Evolutionary conservation across 2,329 filamentous ascomycete genomes (phyloP).

Genomic region (Chaetomiaceae sp.): DNA sequence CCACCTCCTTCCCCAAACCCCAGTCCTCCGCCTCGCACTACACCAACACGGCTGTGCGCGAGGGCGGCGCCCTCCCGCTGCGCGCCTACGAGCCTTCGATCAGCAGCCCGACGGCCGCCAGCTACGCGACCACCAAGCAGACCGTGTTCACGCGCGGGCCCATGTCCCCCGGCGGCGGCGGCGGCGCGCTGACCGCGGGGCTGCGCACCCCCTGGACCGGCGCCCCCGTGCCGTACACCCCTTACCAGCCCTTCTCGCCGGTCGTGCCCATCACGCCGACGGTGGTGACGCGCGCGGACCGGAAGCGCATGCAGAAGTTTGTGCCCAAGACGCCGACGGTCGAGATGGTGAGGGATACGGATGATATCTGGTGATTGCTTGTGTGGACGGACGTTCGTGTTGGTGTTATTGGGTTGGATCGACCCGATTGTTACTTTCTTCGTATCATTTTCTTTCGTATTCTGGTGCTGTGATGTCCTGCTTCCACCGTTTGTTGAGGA

Average conservation of each 20-base stretch:
- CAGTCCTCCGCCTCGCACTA: too few relatives aligned
- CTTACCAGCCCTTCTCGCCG: constrained; percentile 74
- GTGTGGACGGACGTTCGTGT: too few relatives aligned
- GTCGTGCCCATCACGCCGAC: constrained; percentile 71
- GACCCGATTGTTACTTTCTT: not conserved
- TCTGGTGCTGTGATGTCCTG: not conserved
- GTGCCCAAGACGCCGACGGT: constrained; percentile 57
- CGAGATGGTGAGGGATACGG: constrained; percentile 54
- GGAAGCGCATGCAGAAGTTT: constrained; percentile 61
- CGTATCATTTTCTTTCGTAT: not conserved
- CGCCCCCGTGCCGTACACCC: constrained; percentile 62
- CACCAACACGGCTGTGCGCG: constrained; percentile 51
- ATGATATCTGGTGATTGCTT: constrained; percentile 66
- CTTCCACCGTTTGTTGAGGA: not conserved
- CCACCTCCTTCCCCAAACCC: constrained; percentile 4
- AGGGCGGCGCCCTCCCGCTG: constrained; percentile 52
- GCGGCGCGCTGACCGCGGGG: constrained; percentile 44
- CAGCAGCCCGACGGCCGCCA: constrained; percentile 41
- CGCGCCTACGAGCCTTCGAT: constrained; percentile 56
- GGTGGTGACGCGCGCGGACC: constrained; percentile 62
- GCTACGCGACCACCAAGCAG: constrained; percentile 52
- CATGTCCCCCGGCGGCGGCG: constrained; percentile 43
- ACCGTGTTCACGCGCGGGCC: constrained; percentile 57
- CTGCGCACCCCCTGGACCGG: constrained; percentile 55
- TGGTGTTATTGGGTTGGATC: too few relatives aligned